phyloP scores from a whole-genome alignment of 2,329 filamentous ascomycete species.

The Epicoccum nigrum region DNA sequence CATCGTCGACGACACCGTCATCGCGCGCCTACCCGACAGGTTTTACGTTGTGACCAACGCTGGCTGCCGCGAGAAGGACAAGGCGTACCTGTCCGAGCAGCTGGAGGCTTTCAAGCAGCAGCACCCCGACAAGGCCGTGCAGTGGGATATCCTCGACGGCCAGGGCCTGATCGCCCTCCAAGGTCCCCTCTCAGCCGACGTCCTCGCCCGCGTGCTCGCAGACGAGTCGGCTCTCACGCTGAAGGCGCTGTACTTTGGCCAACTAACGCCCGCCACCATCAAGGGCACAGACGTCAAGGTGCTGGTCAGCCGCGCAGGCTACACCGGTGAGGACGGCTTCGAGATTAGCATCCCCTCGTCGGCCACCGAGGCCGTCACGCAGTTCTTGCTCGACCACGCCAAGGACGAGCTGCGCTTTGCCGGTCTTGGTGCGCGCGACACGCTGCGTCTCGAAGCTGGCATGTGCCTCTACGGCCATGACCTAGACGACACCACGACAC shows the following conservation, averaged over 20 bases:
- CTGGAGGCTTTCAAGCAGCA: constrained; percentile 60
- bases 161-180: constrained; percentile 88
- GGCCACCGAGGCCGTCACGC: constrained; percentile 69
- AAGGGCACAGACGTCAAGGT: constrained; percentile 62
- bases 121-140: constrained; percentile 54
- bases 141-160: constrained; percentile 72
- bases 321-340: constrained; percentile 98
- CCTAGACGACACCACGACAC: constrained; percentile 77
- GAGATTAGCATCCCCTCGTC: constrained; percentile 83
- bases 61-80: constrained; percentile 87
- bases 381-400: constrained; percentile 69
- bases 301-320: constrained; percentile 86
- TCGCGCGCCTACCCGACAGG: constrained; percentile 70
- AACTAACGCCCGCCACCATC: constrained; percentile 70
- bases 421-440: constrained; percentile 89
- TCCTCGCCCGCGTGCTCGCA: constrained; percentile 70
- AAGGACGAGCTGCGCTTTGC: constrained; percentile 76
- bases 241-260: constrained; percentile 79
- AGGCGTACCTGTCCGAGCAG: constrained; percentile 74
- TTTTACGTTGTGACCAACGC: constrained; percentile 98
- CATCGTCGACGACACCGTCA: constrained; percentile 92
- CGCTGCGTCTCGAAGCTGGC: constrained; percentile 89
- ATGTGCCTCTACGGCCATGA: constrained; percentile 99
- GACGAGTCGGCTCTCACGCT: constrained; percentile 48
- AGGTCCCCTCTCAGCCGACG: constrained; percentile 75